phyloP scores from a whole-genome alignment of 1,139 yeast species.

The Sugiyamaella sp. region DNA sequence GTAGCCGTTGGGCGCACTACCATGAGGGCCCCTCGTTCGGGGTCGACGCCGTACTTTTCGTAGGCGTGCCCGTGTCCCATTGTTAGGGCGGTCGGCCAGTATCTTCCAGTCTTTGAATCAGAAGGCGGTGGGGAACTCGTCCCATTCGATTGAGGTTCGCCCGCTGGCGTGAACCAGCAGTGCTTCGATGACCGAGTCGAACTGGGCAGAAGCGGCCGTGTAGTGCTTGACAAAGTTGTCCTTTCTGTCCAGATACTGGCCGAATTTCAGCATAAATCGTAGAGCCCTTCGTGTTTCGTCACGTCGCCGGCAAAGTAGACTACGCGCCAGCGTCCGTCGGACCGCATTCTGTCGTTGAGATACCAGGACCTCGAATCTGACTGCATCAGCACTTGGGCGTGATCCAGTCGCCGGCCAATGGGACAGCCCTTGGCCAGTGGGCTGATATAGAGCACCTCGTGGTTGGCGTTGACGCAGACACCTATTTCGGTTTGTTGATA shows the following conservation, averaged over 20 bases:
- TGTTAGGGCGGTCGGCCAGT: slow-evolving; percentile 36
- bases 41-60: slow-evolving; percentile 39
- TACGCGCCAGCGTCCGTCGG: slow-evolving; percentile 42
- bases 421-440: slow-evolving; percentile 37
- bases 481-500: slow-evolving; percentile 25
- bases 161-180: slow-evolving; percentile 37
- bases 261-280: slow-evolving; percentile 30
- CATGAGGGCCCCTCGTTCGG: slow-evolving; percentile 37
- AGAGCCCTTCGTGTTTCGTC: slow-evolving; percentile 24
- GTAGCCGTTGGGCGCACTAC: slow-evolving; percentile 46
- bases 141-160: slow-evolving; percentile 36
- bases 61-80: slow-evolving; percentile 38
- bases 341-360: slow-evolving; percentile 37
- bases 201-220: slow-evolving; percentile 38
- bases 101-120: slow-evolving; percentile 42
- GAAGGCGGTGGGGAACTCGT: slow-evolving; percentile 42
- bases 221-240: slow-evolving; percentile 35
- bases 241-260: slow-evolving; percentile 29
- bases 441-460: slow-evolving; percentile 1
- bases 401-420: slow-evolving; percentile 41
- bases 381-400: slow-evolving; percentile 37
- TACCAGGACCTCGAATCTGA: slow-evolving; percentile 37
- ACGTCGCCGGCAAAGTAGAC: slow-evolving; percentile 40
- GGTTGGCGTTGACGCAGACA: slow-evolving; percentile 4
- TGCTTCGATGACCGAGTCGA: slow-evolving; percentile 39